Base-by-base conservation (phyloP, 2,329 filamentous ascomycete genomes). In the Fusarium hostae region DNA sequence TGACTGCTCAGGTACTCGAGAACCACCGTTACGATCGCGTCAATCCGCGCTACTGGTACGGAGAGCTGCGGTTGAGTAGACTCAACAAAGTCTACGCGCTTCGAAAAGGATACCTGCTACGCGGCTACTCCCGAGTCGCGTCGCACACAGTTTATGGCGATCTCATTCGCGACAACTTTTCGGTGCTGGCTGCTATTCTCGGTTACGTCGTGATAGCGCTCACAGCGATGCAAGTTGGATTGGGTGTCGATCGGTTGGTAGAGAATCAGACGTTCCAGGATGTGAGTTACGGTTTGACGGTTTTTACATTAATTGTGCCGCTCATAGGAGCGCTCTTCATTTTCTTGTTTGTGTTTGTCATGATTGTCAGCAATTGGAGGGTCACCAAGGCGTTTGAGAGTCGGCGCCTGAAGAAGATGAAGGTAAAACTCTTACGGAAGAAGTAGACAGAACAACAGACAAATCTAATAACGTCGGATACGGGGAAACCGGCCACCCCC, bases 21-120 rank as follows among this genome's bases (percentile, higher is more conserved):
- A 67, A 75, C 37, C 71, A 77, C 52, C 79, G 83, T 35, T 71
- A 79, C 8, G 55, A 57, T n/a, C 48, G 72, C 4, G 71, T 84
- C 37, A 75, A 84, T 61, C 63, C 45, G 40, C 82, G 82, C 3
- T 86, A 83, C 66, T 56, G 74, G 48, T 82, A 81, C 58, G 83
- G 81, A 22, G 84, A 86, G 75, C 80, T 86, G 16, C 79, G 82
- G 7, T 68, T 83, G 20, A 75, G 78, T 58, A 79, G 81, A 0
- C 76, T 83, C 50, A 81, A 87, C 75, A 72, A 72, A n/a, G 30
- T 72, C 32, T 72, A 72, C 35, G 44, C 48, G 9, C 60, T 71
- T 32, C 51, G 69, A 4, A 72, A 72, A 16, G 69, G 69, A 3
- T 66, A 44, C 13, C 3, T 72, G 2, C 35, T 72, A 6, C 69